Percentiles rank a stretch among this genome's conserved stretches.
These are phyloP conservation scores for Colletotrichum eremochloae DNA, from an alignment of 2,329 filamentous ascomycete genomes.

Conservation along the genomic window DNA sequence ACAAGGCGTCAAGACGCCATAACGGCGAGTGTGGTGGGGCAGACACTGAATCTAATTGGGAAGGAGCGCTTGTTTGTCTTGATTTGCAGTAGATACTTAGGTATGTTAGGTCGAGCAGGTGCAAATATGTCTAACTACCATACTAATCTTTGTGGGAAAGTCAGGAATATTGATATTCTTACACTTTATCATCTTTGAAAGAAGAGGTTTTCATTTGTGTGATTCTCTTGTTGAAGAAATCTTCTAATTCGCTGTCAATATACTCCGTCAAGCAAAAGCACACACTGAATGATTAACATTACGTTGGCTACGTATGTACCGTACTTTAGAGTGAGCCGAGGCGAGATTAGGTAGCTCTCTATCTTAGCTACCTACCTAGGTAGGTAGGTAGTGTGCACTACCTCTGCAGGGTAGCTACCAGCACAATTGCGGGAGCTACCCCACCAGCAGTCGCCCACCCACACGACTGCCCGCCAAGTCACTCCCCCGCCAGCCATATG, in stretches of 20 bases:
- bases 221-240: neutral
- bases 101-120: neutral
- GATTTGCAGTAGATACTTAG: neutral
- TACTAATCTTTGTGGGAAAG: neutral
- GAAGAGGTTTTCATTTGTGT: neutral
- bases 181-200: too few relatives aligned
- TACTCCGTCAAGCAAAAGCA: neutral
- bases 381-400: neutral
- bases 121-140: neutral
- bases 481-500: conserved; percentile 10
- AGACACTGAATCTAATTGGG: neutral
- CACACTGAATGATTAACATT: neutral
- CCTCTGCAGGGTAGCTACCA: neutral
- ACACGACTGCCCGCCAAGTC: neutral
- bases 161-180: too few relatives aligned
- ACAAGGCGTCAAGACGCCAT: neutral
- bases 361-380: too few relatives aligned
- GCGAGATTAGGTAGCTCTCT: neutral
- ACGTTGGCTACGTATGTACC: neutral
- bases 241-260: neutral
- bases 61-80: conserved; percentile 4
- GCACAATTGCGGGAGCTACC: conserved; percentile 1
- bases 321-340: neutral
- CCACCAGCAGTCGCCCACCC: neutral
- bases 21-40: neutral